Percentiles rank a stretch among this genome's conserved stretches.
phyloP scores from a whole-genome alignment of 129 eudicot species.

The Rutidosis leptorrhynchoides region DNA sequence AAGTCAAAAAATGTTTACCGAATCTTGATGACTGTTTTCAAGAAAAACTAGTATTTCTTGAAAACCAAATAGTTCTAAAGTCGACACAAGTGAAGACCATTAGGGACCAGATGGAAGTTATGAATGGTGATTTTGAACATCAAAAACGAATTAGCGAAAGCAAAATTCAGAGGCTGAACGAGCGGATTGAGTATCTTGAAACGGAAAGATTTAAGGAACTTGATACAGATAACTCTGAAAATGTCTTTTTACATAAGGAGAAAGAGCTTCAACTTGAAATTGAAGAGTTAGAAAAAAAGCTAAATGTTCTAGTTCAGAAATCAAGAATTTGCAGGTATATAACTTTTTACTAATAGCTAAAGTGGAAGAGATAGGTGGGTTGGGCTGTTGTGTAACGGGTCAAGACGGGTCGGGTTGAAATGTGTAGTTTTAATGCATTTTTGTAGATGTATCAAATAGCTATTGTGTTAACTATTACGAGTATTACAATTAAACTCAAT shows the following conservation, averaged over 20 bases:
- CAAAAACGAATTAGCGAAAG: constrained; percentile 28
- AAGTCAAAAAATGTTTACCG: constrained; percentile 44
- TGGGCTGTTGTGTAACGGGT: neutral
- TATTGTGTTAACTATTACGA: neutral
- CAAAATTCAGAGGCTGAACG: constrained; percentile 42
- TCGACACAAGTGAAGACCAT: constrained; percentile 38
- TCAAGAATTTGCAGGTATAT: constrained; percentile 21
- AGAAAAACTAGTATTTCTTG: constrained; percentile 42
- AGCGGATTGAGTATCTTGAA: constrained; percentile 36
- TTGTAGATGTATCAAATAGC: neutral
- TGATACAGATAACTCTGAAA: constrained; percentile 47
- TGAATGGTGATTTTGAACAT: constrained; percentile 35
- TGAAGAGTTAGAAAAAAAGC: constrained; percentile 49
- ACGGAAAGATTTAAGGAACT: constrained; percentile 49
- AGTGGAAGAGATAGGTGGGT: constrained; percentile 8
- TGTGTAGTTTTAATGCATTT: neutral
- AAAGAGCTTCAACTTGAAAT: constrained; percentile 63
- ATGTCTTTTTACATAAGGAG: constrained; percentile 53
- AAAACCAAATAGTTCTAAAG: constrained; percentile 39
- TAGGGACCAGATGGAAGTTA: constrained; percentile 41
- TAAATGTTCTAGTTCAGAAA: constrained; percentile 45
- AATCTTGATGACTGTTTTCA: constrained; percentile 42
- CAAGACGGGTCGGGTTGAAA: constrained; percentile 3
- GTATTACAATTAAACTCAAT: neutral
- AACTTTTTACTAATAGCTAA: constrained; percentile 13